Base-by-base conservation (phyloP, 805 yeast genomes). In the Scheffersomyces ergatensis region DNA sequence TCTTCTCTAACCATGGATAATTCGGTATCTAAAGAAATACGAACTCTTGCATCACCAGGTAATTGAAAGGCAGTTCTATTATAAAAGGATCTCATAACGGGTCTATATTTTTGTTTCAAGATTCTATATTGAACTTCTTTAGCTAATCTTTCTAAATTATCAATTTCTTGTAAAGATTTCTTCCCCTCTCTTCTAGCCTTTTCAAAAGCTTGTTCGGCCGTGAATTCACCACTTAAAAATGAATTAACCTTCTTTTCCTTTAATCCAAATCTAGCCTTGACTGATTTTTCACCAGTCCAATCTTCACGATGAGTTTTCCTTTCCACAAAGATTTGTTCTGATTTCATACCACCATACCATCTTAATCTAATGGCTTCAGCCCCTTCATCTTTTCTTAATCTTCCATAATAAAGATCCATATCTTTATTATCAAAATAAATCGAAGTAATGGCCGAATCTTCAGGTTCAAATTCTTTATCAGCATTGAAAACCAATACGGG, bases 251-350 rank as follows among this genome's bases (percentile, higher is more conserved):
- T 78, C 62, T 85, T 88, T 62, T 93, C 99, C 63, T 90, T 93
- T 50, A 93, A 68, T 16, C 92, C 83, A 66, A 93, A 93, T 62
- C 99, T 79, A 4, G 98, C 98, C 67, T 93, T 93, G 49, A 93
- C 99, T n/a, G 97, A 88, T 67, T 92, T 92, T 64, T 93, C 99
- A 53, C 99, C 99, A 2, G 99, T 93, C 99, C 99, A 92, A 71
- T 93, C 99, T 65, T 93, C 99, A 65, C 99, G 80, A 61, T 93
- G 99, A 5, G 99, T 93, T 65, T 93, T 93, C 65, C 99, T 80
- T 68, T 93, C 99, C 36, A 92, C 96, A 49, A 93, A 93, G 41
- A 92, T 87, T 32, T 86, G 87, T 52, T 92, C 97, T 2, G 90
- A 77, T 40, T 77, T 75, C 99, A 93, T 93, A 41, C 97, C 97